phyloP scores from a whole-genome alignment of 2,329 filamentous ascomycete species.

The Penicillium sp. region DNA sequence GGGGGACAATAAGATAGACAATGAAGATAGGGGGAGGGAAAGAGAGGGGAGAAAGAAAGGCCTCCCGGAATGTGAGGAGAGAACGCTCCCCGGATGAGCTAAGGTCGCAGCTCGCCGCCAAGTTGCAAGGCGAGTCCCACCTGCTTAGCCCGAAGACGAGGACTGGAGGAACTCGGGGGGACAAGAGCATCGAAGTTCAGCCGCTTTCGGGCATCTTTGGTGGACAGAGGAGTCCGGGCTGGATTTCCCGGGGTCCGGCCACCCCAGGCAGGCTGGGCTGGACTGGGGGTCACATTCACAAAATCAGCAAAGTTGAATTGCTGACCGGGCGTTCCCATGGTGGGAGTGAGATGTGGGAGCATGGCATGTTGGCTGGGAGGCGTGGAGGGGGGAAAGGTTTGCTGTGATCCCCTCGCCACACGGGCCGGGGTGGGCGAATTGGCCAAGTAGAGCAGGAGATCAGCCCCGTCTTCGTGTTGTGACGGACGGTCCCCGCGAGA shows the following conservation, averaged over 20 bases:
- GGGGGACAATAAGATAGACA: constrained; percentile 6
- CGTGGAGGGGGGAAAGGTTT: constrained; percentile 62
- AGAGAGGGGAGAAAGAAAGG: not conserved
- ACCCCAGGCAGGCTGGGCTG: constrained; percentile 77
- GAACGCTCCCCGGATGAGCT: constrained; percentile 2
- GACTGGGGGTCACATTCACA: constrained; percentile 93
- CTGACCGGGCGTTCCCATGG: constrained; percentile 71
- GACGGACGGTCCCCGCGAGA: constrained; percentile 46
- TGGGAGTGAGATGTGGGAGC: constrained; percentile 47
- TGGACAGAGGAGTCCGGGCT: constrained; percentile 62
- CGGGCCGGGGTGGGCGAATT: constrained; percentile 84
- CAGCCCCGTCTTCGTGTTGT: constrained; percentile 72
- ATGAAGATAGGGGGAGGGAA: constrained; percentile 15
- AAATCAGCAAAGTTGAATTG: constrained; percentile 94
- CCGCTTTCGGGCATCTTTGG: constrained; percentile 64
- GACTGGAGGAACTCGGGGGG: constrained; percentile 48
- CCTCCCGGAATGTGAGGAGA: too few species aligned
- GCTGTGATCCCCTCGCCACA: constrained; percentile 42
- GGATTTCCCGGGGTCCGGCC: constrained; percentile 50
- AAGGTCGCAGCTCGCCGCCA: constrained; percentile 57
- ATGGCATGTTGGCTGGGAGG: constrained; percentile 60
- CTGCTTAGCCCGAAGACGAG: constrained; percentile 36
- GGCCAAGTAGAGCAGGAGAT: constrained; percentile 75
- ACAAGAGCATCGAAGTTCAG: constrained; percentile 77
- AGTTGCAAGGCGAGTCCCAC: constrained; percentile 59